Conservation (phyloP, 2,329 filamentous ascomycete species). For the Coniochaeta prunicola region DNA sequence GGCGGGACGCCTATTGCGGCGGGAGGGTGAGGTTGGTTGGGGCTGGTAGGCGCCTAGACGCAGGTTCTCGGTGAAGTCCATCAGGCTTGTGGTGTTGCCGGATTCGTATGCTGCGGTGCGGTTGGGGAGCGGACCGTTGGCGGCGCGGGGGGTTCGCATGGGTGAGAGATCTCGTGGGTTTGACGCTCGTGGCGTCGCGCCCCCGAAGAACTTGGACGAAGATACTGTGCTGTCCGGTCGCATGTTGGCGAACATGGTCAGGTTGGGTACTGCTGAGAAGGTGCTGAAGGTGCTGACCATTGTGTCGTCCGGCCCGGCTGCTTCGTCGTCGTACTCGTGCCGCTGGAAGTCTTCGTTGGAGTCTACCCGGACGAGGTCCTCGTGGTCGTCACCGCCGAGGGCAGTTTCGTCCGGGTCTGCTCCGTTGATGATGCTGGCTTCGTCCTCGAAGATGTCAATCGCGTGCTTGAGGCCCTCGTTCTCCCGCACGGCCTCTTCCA, state of each 20-base stretch:
- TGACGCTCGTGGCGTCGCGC: slow-evolving; percentile 27
- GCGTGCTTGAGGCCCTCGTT: slow-evolving; percentile 51
- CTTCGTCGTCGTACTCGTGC: slow-evolving; percentile 22
- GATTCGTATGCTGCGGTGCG: slow-evolving; percentile 38
- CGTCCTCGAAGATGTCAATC: slow-evolving; percentile 58
- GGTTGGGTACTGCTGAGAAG: slow-evolving; percentile 83
- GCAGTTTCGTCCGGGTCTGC: neutral
- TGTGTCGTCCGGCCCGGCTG: slow-evolving; percentile 59
- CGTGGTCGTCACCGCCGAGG: slow-evolving; percentile 11
- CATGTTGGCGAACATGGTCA: slow-evolving; percentile 74
- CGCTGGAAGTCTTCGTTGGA: slow-evolving; percentile 10
- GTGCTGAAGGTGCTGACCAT: slow-evolving; percentile 78
- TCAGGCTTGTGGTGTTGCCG: slow-evolving; percentile 64
- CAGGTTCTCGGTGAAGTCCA: slow-evolving; percentile 80
- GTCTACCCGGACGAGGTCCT: slow-evolving; percentile 17
- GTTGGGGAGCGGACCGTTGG: neutral
- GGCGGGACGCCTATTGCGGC: slow-evolving; percentile 11
- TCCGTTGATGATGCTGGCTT: slow-evolving; percentile 22
- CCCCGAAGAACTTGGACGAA: slow-evolving; percentile 43
- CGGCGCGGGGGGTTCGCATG: slow-evolving; percentile 25
- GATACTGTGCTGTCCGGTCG: slow-evolving; percentile 41
- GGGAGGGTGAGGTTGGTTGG: slow-evolving; percentile 36
- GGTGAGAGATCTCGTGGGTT: slow-evolving; percentile 19
- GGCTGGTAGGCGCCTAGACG: slow-evolving; percentile 28
- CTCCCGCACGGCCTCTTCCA: slow-evolving; percentile 46